Conservation (phyloP, 2,329 filamentous ascomycete species). For the Diatrype stigma region DNA sequence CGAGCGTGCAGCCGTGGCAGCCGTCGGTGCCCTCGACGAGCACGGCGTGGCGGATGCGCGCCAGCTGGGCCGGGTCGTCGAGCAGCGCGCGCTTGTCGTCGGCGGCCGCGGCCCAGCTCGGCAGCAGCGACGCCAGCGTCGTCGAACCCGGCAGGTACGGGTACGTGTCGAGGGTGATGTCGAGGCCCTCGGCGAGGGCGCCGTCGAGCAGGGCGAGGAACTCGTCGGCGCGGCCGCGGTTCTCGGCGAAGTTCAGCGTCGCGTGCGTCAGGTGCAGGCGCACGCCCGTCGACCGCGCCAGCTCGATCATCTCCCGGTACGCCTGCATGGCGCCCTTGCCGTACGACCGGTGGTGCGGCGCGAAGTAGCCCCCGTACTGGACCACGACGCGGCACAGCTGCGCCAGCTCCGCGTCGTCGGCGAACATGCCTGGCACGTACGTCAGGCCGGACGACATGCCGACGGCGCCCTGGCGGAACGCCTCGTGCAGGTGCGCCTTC, state of each 20-base stretch:
- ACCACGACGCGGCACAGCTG: neutral
- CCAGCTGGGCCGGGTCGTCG: neutral
- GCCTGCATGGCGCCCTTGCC: constrained; percentile 1
- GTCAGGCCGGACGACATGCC: neutral
- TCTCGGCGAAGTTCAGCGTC: neutral
- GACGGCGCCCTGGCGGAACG: neutral
- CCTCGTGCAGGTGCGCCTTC: neutral
- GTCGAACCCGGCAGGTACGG: neutral
- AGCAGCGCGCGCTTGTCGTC: neutral
- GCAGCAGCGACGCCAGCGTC: neutral
- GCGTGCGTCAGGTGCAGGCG: neutral
- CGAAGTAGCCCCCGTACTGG: neutral
- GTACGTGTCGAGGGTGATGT: neutral
- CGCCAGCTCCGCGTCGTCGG: neutral
- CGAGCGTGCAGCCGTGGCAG: neutral
- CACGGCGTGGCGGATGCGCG: neutral
- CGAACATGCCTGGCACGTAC: neutral
- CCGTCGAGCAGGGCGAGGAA: neutral
- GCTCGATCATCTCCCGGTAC: neutral
- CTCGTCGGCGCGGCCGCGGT: neutral
- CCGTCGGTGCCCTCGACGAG: neutral
- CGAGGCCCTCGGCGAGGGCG: neutral
- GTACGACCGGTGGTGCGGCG: neutral
- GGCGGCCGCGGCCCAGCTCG: neutral
- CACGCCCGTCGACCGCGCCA: neutral